Percentiles rank a stretch among this genome's conserved stretches.
phyloP scores from a whole-genome alignment of 768 basidiomycete species.

The Pleurotus eryngii region DNA sequence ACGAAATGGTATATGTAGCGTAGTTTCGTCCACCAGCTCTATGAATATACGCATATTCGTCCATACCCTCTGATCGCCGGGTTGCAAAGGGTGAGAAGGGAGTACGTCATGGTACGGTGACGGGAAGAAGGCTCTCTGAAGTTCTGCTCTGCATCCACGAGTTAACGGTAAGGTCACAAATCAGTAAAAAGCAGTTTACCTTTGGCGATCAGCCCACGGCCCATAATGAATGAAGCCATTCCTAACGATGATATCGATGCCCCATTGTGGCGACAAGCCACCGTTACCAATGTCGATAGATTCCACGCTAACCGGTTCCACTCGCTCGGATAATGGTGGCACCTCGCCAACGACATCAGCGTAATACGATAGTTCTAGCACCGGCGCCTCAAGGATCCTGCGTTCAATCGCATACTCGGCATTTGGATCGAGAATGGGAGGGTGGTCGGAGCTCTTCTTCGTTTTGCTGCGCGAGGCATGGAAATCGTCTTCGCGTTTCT shows the following conservation, averaged over 20 bases:
- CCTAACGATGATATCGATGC: slow-evolving; percentile 78
- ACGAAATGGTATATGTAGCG: slow-evolving; percentile 82
- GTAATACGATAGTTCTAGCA: slow-evolving; percentile 83
- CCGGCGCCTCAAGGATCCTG: slow-evolving; percentile 73
- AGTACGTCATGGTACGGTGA: slow-evolving; percentile 64
- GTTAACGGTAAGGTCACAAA: neutral
- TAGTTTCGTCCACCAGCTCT: slow-evolving; percentile 75
- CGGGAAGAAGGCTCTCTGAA: slow-evolving; percentile 86
- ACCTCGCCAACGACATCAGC: slow-evolving; percentile 81
- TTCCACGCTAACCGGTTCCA: slow-evolving; percentile 32
- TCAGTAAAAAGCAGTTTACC: slow-evolving; percentile 36
- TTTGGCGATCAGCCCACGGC: slow-evolving; percentile 95
- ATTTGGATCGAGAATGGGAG: slow-evolving; percentile 54
- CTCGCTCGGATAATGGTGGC: slow-evolving; percentile 34
- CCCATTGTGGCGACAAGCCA: slow-evolving; percentile 90
- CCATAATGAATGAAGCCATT: slow-evolving; percentile 82
- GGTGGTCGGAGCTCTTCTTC: slow-evolving; percentile 48
- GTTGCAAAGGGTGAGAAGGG: slow-evolving; percentile 53
- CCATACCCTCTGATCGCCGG: slow-evolving; percentile 83
- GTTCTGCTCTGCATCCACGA: slow-evolving; percentile 47
- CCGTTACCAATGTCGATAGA: slow-evolving; percentile 80
- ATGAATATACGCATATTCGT: slow-evolving; percentile 78
- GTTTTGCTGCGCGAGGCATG: slow-evolving; percentile 7
- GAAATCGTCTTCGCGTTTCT: neutral
- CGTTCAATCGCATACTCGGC: slow-evolving; percentile 87